Base-by-base conservation (phyloP, 768 basidiomycete species). In the Agrocybe praecox region DNA sequence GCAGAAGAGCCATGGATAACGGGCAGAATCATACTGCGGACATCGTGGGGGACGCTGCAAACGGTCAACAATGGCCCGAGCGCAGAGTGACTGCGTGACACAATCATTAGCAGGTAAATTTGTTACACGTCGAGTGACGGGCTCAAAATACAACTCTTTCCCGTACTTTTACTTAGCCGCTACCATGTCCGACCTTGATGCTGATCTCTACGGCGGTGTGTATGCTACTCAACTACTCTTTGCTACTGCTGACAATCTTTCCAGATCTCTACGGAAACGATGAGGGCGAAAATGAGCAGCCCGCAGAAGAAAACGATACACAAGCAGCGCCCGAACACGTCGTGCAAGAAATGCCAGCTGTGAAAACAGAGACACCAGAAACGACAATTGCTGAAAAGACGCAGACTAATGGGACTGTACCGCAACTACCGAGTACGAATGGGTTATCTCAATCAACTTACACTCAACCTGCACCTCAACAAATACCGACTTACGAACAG, bases 191-290 rank as follows among this genome's bases (percentile, higher is more conserved):
- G 90, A 91, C 76, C 87, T 91, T 72, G 90, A 94, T 72, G 90
- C 90, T 74, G 93, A 94, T 72, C 82, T 94, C 52, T 95, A 95
- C 67, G 91, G 92, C 66, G 93, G 93, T 91, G 69, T 55, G 86
- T 67, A 21, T n/a, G 12, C 17, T 22, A 11, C 7, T 24, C 12
- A 9, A 46, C 46, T 6, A 43, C 12, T 19, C 18, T 23, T 22
- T 6, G 45, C 32, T n/a, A 17, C 19, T n/a, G 26, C 47, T 61
- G 33, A 61, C 45, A 22, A 14, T 6, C 7, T 7, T 29, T 56
- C 0, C 49, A 91, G 89, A 90, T 69, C 83, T 92, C 46, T 92
- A 92, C 67, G 89, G 89, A 51, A 77, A 82, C 44, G 90, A 90
- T 61, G 89, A 90, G 59, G 67, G 75, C 15, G 89, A 89, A 51